A percentile compares a stretch with the other conserved stretches of the same genome.
These are phyloP conservation scores for Ophiocordyceps unilateralis DNA, from an alignment of 2,329 filamentous ascomycete species.

Conservation along the genomic window DNA sequence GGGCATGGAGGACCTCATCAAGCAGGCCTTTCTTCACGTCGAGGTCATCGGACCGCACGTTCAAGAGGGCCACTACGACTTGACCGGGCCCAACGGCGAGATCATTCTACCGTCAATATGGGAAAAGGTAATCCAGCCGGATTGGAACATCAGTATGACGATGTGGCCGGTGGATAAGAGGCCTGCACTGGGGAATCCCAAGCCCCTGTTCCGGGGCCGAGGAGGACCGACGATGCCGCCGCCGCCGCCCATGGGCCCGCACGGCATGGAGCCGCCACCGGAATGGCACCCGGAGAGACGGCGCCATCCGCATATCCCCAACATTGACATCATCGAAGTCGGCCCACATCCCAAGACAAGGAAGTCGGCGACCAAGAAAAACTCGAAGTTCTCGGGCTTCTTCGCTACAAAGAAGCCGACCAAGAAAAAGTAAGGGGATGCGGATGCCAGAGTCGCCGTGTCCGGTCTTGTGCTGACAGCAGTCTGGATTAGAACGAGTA, in stretches of 20 bases:
- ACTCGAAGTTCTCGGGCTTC: slow-evolving; percentile 5
- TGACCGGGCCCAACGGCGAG: slow-evolving; percentile 62
- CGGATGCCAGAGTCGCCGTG: background rate
- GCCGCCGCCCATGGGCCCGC: background rate
- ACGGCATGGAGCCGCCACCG: slow-evolving; percentile 3
- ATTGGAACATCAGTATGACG: slow-evolving; percentile 36
- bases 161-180: slow-evolving; percentile 40
- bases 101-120: slow-evolving; percentile 66
- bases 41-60: slow-evolving; percentile 63
- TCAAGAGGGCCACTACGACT: slow-evolving; percentile 61
- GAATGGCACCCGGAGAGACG: slow-evolving; percentile 4
- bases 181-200: slow-evolving; percentile 10
- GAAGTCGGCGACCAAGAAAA: slow-evolving; percentile 5
- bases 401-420: slow-evolving; percentile 4
- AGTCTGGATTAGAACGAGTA: slow-evolving; percentile 2
- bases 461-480: background rate
- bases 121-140: slow-evolving; percentile 67
- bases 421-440: slow-evolving; percentile 8
- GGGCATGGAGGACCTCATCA: slow-evolving; percentile 78
- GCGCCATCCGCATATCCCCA: background rate
- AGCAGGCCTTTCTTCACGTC: slow-evolving; percentile 67
- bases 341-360: slow-evolving; percentile 4
- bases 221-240: slow-evolving; percentile 1
- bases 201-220: slow-evolving; percentile 6
- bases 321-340: slow-evolving; percentile 5